These are phyloP conservation scores for Cyberlindnera amylophila DNA, from an alignment of 805 yeast genomes.

Conservation along the genomic window DNA sequence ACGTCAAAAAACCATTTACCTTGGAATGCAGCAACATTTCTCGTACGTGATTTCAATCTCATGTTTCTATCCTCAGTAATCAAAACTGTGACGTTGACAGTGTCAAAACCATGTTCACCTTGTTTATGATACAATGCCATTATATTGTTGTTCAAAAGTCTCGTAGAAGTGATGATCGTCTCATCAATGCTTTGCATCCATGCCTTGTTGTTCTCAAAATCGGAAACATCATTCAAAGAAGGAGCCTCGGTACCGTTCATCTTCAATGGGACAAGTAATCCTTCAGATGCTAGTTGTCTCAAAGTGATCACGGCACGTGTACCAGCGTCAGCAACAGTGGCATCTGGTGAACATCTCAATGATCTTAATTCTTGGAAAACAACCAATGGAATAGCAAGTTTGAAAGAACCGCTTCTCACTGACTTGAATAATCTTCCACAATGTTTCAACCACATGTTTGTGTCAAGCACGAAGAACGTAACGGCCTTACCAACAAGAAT, in stretches of 20 bases:
- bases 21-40: slow-evolving; percentile 51
- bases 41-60: slow-evolving; percentile 59
- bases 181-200: slow-evolving; percentile 76
- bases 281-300: slow-evolving; percentile 58
- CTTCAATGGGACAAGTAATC: slow-evolving; percentile 54
- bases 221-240: slow-evolving; percentile 66
- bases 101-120: slow-evolving; percentile 8
- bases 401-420: slow-evolving; percentile 54
- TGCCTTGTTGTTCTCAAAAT: slow-evolving; percentile 66
- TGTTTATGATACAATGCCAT: slow-evolving; percentile 1
- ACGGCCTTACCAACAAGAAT: slow-evolving; percentile 10
- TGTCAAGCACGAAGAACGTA: slow-evolving; percentile 49
- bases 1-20: slow-evolving; percentile 59
- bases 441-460: slow-evolving; percentile 78
- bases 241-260: slow-evolving; percentile 68
- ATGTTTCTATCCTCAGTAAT: slow-evolving; percentile 74
- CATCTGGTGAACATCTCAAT: slow-evolving; percentile 65
- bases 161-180: slow-evolving; percentile 30
- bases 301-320: slow-evolving; percentile 74
- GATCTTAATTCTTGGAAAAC: slow-evolving; percentile 77
- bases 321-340: slow-evolving; percentile 73
- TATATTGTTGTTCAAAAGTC: slow-evolving; percentile 7
- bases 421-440: slow-evolving; percentile 75
- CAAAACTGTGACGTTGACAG: slow-evolving; percentile 38
- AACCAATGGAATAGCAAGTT: slow-evolving; percentile 63